Base-by-base conservation (phyloP, 306 rosid species). In the Boehmeria nivea region DNA sequence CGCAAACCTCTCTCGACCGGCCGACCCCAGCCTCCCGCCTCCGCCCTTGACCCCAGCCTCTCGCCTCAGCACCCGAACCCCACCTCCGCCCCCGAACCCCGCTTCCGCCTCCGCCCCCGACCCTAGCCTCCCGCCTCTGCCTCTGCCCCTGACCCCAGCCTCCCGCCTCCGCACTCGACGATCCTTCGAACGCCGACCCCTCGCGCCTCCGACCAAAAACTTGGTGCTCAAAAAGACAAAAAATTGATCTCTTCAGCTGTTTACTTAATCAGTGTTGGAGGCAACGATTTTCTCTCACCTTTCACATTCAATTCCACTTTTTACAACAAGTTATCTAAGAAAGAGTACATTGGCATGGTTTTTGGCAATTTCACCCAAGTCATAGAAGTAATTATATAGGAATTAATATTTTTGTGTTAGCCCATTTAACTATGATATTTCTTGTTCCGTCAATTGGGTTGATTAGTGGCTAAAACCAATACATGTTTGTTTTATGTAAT, bases 231-330 rank as follows among this genome's bases (percentile, higher is more conserved):
- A 50, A 63, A 59, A 68, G 65, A 72, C 20, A 52, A 61, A 33
- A 44, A 21, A 13, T 43, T 79, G 44, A 0, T 86, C 0, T 63
- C 77, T n/a, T 46, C 66, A 27, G 75, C 87, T 6, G 81, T 86
- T 16, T 71, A 72, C 77, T 8, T 86, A 25, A 20, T 79, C 15
- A 76, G 67, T 36, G 12, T 70, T 0, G 89, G 77, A 22, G 43
- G 36, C 48, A 80, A 77, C 22, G 87, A 79, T 45, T 79, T 80
- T 59, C 3, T n/a, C 2, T 12, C 16, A 31, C 52, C 52, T 20
- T 61, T 52, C 28, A n/a, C 19, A 0, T 6, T 47, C 0, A 9
- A 65, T 23, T 24, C 73, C 21, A 55, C 13, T 2, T 20, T 42
- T 3, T 21, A 21, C 15, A 21, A 56, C 17, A 61, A 71, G 28